A percentile compares a stretch with the other conserved stretches of the same genome.
phyloP scores from a whole-genome alignment of 306 rosid species.

The Malus domestica region ASM211411v1 NC_041799.1:14511501-14512000 shows the following conservation, averaged over 20 bases:
- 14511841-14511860: background rate
- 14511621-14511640: background rate
- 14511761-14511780: background rate
- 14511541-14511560: conserved; percentile 38
- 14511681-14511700: conserved; percentile 89
- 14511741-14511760: conserved; percentile 40
- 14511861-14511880: background rate
- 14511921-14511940: conserved; percentile 50
- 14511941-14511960: conserved; percentile 75
- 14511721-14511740: conserved; percentile 70
- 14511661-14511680: conserved; percentile 14
- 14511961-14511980: conserved; percentile 62
- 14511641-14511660: background rate
- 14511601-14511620: conserved; percentile 28
- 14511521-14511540: conserved; percentile 31
- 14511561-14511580: conserved; percentile 34
- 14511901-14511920: conserved; percentile 36
- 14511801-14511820: too few relatives aligned
- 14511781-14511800: too few relatives aligned
- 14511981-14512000: conserved; percentile 22
- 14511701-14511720: conserved; percentile 75
- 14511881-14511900: conserved; percentile 47
- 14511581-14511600: conserved; percentile 61
- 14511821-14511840: background rate
- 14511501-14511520: background rate